Percentiles rank a stretch among this genome's conserved stretches.
Evolutionary conservation across 2,329 filamentous ascomycete genomes (phyloP).

Genomic region (Scedosporium boydii): DNA sequence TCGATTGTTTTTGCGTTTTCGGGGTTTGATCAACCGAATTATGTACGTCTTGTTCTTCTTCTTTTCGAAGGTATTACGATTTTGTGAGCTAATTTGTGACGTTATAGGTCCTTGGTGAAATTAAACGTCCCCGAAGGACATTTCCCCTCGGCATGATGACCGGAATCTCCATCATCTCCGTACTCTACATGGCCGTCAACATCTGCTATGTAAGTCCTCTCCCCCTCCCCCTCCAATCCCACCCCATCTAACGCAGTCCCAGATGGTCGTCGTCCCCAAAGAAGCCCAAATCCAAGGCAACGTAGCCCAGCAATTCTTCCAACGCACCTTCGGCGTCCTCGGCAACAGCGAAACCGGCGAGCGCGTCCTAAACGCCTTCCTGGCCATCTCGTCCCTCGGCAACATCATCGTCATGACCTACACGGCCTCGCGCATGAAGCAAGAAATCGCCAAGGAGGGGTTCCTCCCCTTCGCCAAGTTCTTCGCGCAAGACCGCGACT

Average conservation of each 20-base stretch:
- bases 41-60: too few relatives aligned
- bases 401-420: conserved; percentile 50
- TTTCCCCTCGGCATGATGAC: conserved; percentile 21
- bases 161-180: conserved; percentile 18
- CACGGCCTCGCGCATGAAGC: conserved; percentile 44
- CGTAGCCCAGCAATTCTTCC: conserved; percentile 25
- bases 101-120: conserved; percentile 20
- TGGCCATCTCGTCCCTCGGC: conserved; percentile 44
- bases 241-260: conserved; percentile 21
- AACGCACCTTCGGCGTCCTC: conserved; percentile 20
- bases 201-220: conserved; percentile 23
- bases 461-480: conserved; percentile 40
- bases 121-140: conserved; percentile 20
- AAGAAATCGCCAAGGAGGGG: conserved; percentile 51
- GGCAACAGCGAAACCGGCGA: conserved; percentile 16
- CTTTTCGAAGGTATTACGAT: background rate
- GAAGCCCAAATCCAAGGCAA: conserved; percentile 11
- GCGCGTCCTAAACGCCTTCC: conserved; percentile 35
- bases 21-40: conserved; percentile 28
- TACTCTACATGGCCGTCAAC: conserved; percentile 27
- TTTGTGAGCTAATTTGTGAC: too few relatives aligned
- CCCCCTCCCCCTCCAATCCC: conserved; percentile 6
- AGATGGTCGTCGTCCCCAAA: conserved; percentile 29
- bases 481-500: conserved; percentile 30
- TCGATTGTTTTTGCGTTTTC: conserved; percentile 30